Percentiles rank a stretch among this genome's conserved stretches.
phyloP scores from a whole-genome alignment of 495 filamentous ascomycete species.

The Penicillium dipodomyicola region DNA sequence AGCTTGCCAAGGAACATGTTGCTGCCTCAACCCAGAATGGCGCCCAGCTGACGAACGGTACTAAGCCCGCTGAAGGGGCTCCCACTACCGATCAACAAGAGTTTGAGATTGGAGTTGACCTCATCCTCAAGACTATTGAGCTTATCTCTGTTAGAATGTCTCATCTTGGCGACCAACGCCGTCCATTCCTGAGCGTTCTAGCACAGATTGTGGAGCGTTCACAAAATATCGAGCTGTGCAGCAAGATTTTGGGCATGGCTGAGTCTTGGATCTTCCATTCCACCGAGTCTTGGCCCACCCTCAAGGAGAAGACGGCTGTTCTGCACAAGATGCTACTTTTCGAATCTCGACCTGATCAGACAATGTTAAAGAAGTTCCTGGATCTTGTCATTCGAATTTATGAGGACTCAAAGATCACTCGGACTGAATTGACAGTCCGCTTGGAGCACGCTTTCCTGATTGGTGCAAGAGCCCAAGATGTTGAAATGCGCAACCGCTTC shows the following conservation, averaged over 20 bases:
- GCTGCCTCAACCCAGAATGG: slow-evolving; percentile 59
- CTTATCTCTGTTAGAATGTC: slow-evolving; percentile 89
- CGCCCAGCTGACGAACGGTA: slow-evolving; percentile 35
- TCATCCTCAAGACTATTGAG: slow-evolving; percentile 93
- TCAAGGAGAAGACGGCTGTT: slow-evolving; percentile 98
- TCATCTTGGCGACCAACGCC: slow-evolving; percentile 82
- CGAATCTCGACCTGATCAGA: slow-evolving; percentile 75
- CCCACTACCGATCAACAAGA: slow-evolving; percentile 65
- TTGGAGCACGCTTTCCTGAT: slow-evolving; percentile 98
- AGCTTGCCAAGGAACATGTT: slow-evolving; percentile 91
- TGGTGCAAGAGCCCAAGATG: slow-evolving; percentile 87
- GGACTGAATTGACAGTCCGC: slow-evolving; percentile 92
- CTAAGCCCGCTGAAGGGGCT: slow-evolving; percentile 52
- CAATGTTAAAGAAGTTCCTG: slow-evolving; percentile 85
- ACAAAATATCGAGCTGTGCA: slow-evolving; percentile 75
- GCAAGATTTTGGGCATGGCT: slow-evolving; percentile 91
- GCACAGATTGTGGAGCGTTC: slow-evolving; percentile 95
- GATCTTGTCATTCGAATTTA: slow-evolving; percentile 97
- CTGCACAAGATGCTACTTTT: slow-evolving; percentile 97
- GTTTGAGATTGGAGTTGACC: slow-evolving; percentile 74
- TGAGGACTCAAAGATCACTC: slow-evolving; percentile 89
- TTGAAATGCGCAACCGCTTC: slow-evolving; percentile 96
- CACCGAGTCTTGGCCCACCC: slow-evolving; percentile 86
- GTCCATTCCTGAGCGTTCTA: slow-evolving; percentile 90
- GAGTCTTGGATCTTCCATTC: slow-evolving; percentile 93